Evolutionary conservation across 176 grass and related monocot species (phyloP).

Genomic region (bread wheat (Triticum aestivum)): IWGSC_CS_RefSeq_v2.1 NC_057800.1:621621325-621621824

Average conservation of each 20-base stretch:
- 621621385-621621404: neutral
- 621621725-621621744: constrained; percentile 73
- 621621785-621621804: constrained; percentile 86
- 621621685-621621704: constrained; percentile 67
- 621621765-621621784: constrained; percentile 83
- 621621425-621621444: neutral
- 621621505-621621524: neutral
- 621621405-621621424: neutral
- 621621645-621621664: constrained; percentile 50
- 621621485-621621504: neutral
- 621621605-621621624: constrained; percentile 84
- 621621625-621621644: constrained; percentile 69
- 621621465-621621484: neutral
- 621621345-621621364: constrained; percentile 89
- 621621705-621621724: constrained; percentile 68
- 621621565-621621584: constrained; percentile 73
- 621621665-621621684: constrained; percentile 63
- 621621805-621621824: constrained; percentile 94
- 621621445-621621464: neutral
- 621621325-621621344: constrained; percentile 71
- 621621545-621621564: constrained; percentile 22
- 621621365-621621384: constrained; percentile 57
- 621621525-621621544: neutral
- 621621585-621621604: constrained; percentile 88
- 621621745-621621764: constrained; percentile 82